Conservation (phyloP, 129 eudicot species). For the Logfia minima region DNA sequence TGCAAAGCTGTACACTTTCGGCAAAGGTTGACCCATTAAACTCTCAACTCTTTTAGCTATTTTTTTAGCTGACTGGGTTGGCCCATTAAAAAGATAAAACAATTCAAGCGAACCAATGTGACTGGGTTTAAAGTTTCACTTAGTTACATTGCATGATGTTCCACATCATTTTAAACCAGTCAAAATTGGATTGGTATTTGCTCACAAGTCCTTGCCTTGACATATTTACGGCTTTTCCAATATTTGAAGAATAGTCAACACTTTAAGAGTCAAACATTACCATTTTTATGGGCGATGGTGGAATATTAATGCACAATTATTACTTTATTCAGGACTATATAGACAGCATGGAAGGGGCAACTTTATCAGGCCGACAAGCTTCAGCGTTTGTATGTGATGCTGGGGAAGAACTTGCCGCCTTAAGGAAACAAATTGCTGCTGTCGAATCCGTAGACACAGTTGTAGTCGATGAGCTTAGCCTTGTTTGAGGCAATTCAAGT, state of each 20-base stretch:
- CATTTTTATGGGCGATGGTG: neutral
- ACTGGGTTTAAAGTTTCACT: too few relatives aligned
- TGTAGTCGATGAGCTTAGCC: slow-evolving; percentile 57
- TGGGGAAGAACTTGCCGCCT: slow-evolving; percentile 70
- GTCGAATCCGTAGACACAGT: slow-evolving; percentile 28
- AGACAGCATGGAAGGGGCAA: slow-evolving; percentile 99
- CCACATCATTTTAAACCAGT: too few relatives aligned
- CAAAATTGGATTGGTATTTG: too few relatives aligned
- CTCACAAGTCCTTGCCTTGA: neutral
- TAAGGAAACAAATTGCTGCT: slow-evolving; percentile 45
- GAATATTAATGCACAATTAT: neutral
- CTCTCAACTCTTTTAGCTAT: too few relatives aligned
- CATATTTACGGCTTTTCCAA: neutral
- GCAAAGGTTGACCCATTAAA: too few relatives aligned
- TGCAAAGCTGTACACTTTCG: too few relatives aligned
- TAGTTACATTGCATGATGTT: too few relatives aligned
- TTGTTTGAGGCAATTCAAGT: slow-evolving; percentile 45
- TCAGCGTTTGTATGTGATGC: slow-evolving; percentile 82
- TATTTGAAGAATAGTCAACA: neutral
- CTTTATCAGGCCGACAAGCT: slow-evolving; percentile 96
- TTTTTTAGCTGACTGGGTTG: too few relatives aligned
- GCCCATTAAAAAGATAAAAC: too few relatives aligned
- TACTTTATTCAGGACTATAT: slow-evolving; percentile 69
- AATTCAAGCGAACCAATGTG: too few relatives aligned
- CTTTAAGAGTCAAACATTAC: neutral